phyloP scores from a whole-genome alignment of 306 rosid genomes.

The Cucumis hystrix region DNA sequence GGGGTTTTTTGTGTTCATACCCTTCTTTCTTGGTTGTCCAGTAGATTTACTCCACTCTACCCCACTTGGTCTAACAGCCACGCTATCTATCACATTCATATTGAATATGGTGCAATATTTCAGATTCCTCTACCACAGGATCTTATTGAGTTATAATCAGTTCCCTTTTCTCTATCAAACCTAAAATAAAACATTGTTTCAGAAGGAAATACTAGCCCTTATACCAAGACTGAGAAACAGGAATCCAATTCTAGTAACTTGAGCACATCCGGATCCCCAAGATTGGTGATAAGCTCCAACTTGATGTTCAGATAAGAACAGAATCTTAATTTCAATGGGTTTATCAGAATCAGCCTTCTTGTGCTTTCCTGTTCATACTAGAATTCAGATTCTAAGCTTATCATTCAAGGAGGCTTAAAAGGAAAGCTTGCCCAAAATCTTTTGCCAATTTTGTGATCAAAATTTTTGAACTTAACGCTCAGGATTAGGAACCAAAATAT shows the following conservation, averaged over 20 bases:
- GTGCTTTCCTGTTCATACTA: conserved; percentile 7
- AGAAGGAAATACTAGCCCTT: conserved; percentile 3
- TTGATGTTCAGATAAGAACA: conserved; percentile 16
- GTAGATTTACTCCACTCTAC: conserved; percentile 22
- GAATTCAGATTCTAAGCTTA: conserved; percentile 2
- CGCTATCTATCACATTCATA: conserved; percentile 13
- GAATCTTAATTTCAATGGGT: conserved; percentile 19
- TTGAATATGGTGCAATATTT: conserved; percentile 17
- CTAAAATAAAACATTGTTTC: neutral
- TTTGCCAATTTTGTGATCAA: neutral
- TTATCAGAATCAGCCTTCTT: conserved; percentile 18
- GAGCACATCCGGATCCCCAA: conserved; percentile 3
- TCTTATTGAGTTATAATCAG: neutral
- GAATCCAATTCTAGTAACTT: conserved; percentile 8
- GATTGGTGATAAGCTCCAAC: conserved; percentile 11
- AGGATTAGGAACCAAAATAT: neutral
- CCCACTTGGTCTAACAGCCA: conserved; percentile 29
- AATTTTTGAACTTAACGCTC: neutral
- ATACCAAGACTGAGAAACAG: neutral
- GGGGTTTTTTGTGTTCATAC: conserved; percentile 31
- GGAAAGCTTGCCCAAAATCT: neutral
- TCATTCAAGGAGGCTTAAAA: conserved; percentile 15
- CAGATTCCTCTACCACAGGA: conserved; percentile 17
- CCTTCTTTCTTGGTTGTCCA: conserved; percentile 27
- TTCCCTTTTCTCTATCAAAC: conserved; percentile 2